Evolutionary conservation across 2,329 filamentous ascomycete genomes (phyloP), one percentile per base, ranked within the genome.

Genomic region (Zarea fungicola): DNA sequence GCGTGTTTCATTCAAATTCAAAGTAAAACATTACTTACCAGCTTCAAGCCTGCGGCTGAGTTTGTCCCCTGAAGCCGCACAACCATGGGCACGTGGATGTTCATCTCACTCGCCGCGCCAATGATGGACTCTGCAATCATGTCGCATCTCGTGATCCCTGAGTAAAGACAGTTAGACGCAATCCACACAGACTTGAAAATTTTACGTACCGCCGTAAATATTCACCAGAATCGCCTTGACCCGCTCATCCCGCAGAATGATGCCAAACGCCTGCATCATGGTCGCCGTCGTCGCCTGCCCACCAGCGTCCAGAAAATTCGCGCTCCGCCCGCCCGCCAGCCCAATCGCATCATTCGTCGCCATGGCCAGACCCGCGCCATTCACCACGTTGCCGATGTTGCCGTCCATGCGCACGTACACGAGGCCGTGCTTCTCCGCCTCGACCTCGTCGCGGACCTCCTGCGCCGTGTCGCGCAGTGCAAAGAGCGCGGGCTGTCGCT

Each of bases 271-370:
- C 49, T 81, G 80, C 61, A 85, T 83, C 56, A 96, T 89, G 0
- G 89, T 95, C 55, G 85, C 81, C 25, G 80, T 80, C 0, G 89
- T 96, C 0, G 90, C 90, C 64, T 95, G 93, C 29, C 90, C 90
- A 23, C 91, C 90, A 0, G 88, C 95, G 63, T 96, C 90, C 48
- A 96, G 75, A 64, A 96, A 95, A 59, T 96, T 96, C 10, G 88
- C 81, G 21, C 84, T 84, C 28, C 73, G 67, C 2, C 87, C 87
- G 8, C 84, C 84, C 48, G 81, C 78, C 11, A 81, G 69, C 3
- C 78, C 74, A 2, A 96, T 78, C 0, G 87, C 85, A 63, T 96
- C 90, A 52, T 91, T 83, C 0, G 89, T 95, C 63, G 93, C 93
- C 87, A 96, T 93, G 0, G 89, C 89, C 1, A 96, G 77, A 0